Base-by-base conservation (phyloP, 305 asterid species). In the Nicotiana rustica region DNA sequence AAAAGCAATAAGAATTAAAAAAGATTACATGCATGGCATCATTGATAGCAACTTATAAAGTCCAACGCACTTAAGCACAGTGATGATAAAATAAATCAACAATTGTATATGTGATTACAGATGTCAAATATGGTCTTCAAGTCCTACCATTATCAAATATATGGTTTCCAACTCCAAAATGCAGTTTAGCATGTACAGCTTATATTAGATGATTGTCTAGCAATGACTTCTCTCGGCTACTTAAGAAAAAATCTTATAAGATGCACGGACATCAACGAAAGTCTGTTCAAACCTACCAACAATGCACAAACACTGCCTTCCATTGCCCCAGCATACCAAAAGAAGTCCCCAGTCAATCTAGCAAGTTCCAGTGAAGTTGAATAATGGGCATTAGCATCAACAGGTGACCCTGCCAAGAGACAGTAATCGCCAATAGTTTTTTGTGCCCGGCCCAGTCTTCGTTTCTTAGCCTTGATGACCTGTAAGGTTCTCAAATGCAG, bases 261-360 rank as follows among this genome's bases (percentile, higher is more conserved):
- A 75, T 52, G 65, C 80, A 29, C 31, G 10, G 49, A 4, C 80
- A 75, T 55, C 66, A 75, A 14, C 15, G 31, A 75, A 44, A 75
- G 47, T 15, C 12, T 47, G 77, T 57, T 80, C 84, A 65, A 55
- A 89, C 95, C 92, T 87, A 96, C 99, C 97, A 96, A 91, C 88
- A 96, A 85, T 49, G 99, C 98, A 70, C 98, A 96, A 76, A 96
- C 98, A 36, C 97, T 92, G 82, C 99, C 99, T 88, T 96, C 99
- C 97, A 92, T 89, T 60, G 98, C 99, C 86, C 99, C 99, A 59
- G 99, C 99, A 89, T 91, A 88, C 99, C 99, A 96, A 87, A 96
- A 96, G 86, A 92, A 96, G 85, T 96, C 99, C 66, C 97, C 97
- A 75, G 98, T 96, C 87, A 92, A 84, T 87, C 99, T 92, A 83